A percentile compares a stretch with the other conserved stretches of the same genome.
Evolutionary conservation across 441 rosid genomes (phyloP).

Genomic region (Dalechampia spathulata): DNA sequence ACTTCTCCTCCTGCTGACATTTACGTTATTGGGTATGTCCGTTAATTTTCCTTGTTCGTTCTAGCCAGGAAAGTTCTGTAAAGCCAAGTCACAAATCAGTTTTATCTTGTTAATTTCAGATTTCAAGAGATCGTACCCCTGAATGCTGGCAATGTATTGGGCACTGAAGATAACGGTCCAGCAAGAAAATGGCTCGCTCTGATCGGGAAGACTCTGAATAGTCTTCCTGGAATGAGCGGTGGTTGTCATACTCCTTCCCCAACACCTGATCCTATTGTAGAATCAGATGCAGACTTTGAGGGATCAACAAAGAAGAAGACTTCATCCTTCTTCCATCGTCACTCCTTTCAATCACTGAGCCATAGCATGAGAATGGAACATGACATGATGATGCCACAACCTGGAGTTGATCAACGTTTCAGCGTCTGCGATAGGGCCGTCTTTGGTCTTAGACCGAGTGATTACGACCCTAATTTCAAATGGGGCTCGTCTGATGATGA

Average conservation of each 20-base stretch:
- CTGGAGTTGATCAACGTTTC: slow-evolving; percentile 71
- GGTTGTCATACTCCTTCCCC: slow-evolving; percentile 75
- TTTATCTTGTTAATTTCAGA: slow-evolving; percentile 26
- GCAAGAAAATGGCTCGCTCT: slow-evolving; percentile 93
- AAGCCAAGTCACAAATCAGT: background rate
- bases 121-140: slow-evolving; percentile 98
- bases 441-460: slow-evolving; percentile 65
- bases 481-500: slow-evolving; percentile 92
- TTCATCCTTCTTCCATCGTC: slow-evolving; percentile 74
- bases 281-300: slow-evolving; percentile 85
- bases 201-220: slow-evolving; percentile 76
- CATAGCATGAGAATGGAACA: slow-evolving; percentile 72
- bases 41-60: slow-evolving; percentile 1
- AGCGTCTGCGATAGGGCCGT: slow-evolving; percentile 93
- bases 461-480: slow-evolving; percentile 48
- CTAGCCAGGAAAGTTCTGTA: background rate
- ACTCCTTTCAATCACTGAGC: slow-evolving; percentile 75
- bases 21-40: slow-evolving; percentile 79
- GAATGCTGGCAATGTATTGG: slow-evolving; percentile 92
- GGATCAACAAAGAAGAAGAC: slow-evolving; percentile 72
- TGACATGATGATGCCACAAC: slow-evolving; percentile 53
- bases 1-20: slow-evolving; percentile 94
- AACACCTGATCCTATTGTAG: slow-evolving; percentile 75
- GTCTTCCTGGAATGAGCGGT: slow-evolving; percentile 70
- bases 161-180: slow-evolving; percentile 96